Evolutionary conservation across 257 asterid species (phyloP), one percentile per base, ranked within the genome.

Genomic region (Haberlea rhodopensis): DNA sequence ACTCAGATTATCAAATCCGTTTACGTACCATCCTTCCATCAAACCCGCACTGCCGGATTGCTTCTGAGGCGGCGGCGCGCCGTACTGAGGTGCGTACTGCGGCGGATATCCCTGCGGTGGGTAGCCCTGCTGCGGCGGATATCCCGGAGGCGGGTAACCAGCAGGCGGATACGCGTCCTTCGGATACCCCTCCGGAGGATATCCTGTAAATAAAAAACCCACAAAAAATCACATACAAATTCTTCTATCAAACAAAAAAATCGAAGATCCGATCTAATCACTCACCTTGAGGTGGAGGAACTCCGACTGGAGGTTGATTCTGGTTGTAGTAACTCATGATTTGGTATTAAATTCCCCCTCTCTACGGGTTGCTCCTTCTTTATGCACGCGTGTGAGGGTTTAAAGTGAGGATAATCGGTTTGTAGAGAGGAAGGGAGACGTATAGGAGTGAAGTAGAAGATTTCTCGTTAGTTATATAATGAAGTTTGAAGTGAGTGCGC

Each of bases 121-220:
- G 69, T 77, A 76, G 1, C 85, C 85, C 45, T 70, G 85, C 18
- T 56, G 82, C 11, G 76, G 71, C 8, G 76, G 87, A 55, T 84
- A 82, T 0, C 86, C 88, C 59, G 77, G 88, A 37, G 80, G 88
- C 7, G 95, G 90, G 71, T 86, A 86, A 0, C 91, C 91, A 11
- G 67, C 67, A 28, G 91, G 91, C n/a, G 95, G 95, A 58, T 86
- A 87, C n/a, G 95, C 89, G 24, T 87, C 91, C 80, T 87, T 87
- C 1, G 90, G 80, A 40, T 85, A 81, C 0, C 90, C 94, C 62
- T 85, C 90, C 58, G 84, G 85, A 34, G 95, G 95, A 65, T 87
- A 84, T 15, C 91, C 95, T 87, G 46, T 6, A 54, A 53, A 29
- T 9, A 3, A 66, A 54, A 18, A 45, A 29, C 10, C 10, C 37